These are phyloP conservation scores for Aureobasidium subglaciale DNA, from an alignment of 2,329 filamentous ascomycete genomes.

Conservation along the genomic window DNA sequence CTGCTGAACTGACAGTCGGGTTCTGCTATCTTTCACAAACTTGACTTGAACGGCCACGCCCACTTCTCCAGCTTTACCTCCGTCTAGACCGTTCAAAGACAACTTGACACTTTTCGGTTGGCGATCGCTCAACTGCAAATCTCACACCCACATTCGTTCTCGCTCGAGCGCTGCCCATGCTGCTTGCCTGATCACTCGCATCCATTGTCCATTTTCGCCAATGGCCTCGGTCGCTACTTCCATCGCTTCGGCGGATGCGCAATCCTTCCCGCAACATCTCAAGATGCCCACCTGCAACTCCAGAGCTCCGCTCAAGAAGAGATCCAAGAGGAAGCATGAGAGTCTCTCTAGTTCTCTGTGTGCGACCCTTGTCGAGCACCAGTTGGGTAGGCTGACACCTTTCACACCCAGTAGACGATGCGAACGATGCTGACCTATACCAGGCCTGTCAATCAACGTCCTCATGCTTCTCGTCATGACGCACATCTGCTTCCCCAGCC, in stretches of 20 bases:
- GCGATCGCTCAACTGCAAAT: not conserved
- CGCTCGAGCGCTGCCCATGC: not conserved
- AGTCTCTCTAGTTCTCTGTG: constrained; percentile 28
- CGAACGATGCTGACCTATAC: not conserved
- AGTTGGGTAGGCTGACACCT: constrained; percentile 32
- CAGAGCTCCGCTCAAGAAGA: constrained; percentile 6
- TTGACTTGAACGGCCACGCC: too few species aligned
- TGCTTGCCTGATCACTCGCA: not conserved
- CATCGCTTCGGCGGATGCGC: not conserved
- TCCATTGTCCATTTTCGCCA: not conserved
- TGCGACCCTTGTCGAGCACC: constrained; percentile 34
- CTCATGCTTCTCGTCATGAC: constrained; percentile 75
- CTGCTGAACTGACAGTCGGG: too few species aligned
- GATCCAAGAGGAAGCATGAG: constrained; percentile 22
- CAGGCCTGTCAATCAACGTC: constrained; percentile 79
- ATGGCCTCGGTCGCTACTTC: constrained; percentile 1
- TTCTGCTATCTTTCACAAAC: too few species aligned
- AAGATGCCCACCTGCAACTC: not conserved
- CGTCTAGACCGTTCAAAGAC: constrained; percentile 1
- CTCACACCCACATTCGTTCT: not conserved
- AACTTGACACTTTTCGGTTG: not conserved
- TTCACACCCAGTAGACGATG: not conserved
- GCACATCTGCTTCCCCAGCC: constrained; percentile 74
- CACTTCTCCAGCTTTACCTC: constrained; percentile 2
- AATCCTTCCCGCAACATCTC: constrained; percentile 1